A percentile compares a stretch with the other conserved stretches of the same genome.
phyloP scores from a whole-genome alignment of 352 stramenopile genomes.

The Thalassiosira oceanica region DNA sequence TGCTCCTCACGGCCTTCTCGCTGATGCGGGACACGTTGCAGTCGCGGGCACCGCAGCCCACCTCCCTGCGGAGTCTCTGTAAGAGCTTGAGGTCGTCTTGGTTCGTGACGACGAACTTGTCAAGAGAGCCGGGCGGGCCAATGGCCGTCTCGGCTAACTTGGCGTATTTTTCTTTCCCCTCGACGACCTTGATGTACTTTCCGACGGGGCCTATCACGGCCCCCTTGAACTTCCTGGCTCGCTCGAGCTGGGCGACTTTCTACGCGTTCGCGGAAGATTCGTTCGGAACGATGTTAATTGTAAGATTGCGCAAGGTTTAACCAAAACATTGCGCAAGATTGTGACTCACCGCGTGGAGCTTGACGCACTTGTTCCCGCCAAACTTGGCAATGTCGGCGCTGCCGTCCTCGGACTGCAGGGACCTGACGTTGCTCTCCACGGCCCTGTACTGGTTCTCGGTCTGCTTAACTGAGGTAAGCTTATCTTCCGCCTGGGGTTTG shows the following conservation, averaged over 20 bases:
- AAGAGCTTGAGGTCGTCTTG: conserved; percentile 57
- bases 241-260: too few relatives aligned
- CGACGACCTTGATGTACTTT: conserved; percentile 74
- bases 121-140: conserved; percentile 34
- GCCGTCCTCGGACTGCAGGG: conserved; percentile 42
- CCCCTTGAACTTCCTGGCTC: conserved; percentile 70
- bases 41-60: conserved; percentile 54
- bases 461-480: conserved; percentile 23
- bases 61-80: conserved; percentile 52
- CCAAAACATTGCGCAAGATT: conserved; percentile 1
- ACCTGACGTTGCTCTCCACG: conserved; percentile 44
- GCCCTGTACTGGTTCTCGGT: conserved; percentile 37
- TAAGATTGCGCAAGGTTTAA: too few relatives aligned
- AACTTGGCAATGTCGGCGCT: conserved; percentile 57
- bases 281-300: too few relatives aligned
- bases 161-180: conserved; percentile 75
- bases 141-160: conserved; percentile 66
- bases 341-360: conserved; percentile 19
- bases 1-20: conserved; percentile 21
- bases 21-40: conserved; percentile 62
- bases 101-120: conserved; percentile 76
- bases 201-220: conserved; percentile 79
- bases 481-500: conserved; percentile 24
- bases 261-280: too few relatives aligned
- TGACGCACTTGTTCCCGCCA: conserved; percentile 46